These are phyloP conservation scores for Aurinia saxatilis DNA, from an alignment of 345 rosid genomes.

Conservation along the genomic window DNA sequence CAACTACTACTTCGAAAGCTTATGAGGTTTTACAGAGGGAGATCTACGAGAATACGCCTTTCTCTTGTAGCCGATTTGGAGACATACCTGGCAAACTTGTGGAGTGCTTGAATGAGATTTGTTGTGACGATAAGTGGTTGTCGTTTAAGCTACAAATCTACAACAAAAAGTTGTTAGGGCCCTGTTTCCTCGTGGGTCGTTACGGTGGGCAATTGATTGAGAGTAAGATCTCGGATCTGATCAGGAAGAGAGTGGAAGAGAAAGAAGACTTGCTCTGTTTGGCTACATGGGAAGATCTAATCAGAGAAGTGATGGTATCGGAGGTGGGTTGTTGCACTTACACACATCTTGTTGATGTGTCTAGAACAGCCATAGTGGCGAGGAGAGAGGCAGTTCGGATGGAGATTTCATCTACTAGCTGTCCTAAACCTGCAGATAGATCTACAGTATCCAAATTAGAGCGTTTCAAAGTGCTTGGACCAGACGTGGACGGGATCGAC, in stretches of 20 bases:
- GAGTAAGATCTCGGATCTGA: background rate
- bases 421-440: background rate
- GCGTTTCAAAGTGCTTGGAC: slow-evolving; percentile 14
- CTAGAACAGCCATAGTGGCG: slow-evolving; percentile 1
- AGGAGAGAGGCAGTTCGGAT: background rate
- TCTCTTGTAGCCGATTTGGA: background rate
- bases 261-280: slow-evolving; percentile 7
- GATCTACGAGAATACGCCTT: too few species aligned
- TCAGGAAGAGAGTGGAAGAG: too few species aligned
- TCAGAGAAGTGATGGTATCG: background rate
- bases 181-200: too few species aligned
- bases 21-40: background rate
- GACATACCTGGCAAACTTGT: background rate
- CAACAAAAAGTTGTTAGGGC: background rate
- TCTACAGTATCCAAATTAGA: background rate
- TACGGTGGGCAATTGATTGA: background rate
- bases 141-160: background rate
- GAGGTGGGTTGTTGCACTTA: background rate
- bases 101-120: background rate
- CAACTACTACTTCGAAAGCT: background rate
- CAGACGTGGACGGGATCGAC: slow-evolving; percentile 9
- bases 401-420: background rate
- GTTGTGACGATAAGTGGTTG: slow-evolving; percentile 10
- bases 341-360: background rate
- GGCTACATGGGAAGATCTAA: background rate